Evolutionary conservation across 1,139 yeast genomes (phyloP).

Genomic region (Geotrichum citri-aurantii): DNA sequence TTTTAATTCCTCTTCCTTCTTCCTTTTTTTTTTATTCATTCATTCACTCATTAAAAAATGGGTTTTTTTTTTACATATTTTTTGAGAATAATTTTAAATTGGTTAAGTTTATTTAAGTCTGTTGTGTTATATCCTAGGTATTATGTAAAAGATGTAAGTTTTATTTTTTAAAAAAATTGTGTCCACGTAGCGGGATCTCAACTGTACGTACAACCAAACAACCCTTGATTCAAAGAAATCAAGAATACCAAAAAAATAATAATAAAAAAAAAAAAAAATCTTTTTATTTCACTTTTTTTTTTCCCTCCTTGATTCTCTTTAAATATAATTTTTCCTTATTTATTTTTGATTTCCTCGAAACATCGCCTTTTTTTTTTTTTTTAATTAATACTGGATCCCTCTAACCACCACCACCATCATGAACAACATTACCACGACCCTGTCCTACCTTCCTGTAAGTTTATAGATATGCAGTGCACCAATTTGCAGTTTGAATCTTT

Average conservation of each 20-base stretch:
- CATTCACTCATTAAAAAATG: background rate
- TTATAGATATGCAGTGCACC: background rate
- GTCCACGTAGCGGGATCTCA: background rate
- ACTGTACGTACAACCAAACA: background rate
- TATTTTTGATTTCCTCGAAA: background rate
- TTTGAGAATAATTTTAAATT: background rate
- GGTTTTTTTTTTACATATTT: background rate
- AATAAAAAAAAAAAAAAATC: too few relatives aligned
- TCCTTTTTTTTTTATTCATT: background rate
- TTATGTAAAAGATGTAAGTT: background rate
- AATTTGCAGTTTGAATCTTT: background rate
- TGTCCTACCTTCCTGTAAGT: conserved; percentile 16
- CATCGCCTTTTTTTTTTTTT: too few relatives aligned
- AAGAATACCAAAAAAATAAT: too few relatives aligned
- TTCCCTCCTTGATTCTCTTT: background rate
- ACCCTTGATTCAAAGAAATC: background rate
- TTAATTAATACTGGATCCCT: too few relatives aligned
- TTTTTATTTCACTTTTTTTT: too few relatives aligned
- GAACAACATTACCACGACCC: conserved; percentile 13
- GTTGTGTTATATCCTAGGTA: background rate
- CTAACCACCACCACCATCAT: background rate
- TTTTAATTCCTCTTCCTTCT: background rate
- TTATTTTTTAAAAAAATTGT: background rate
- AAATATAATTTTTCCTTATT: background rate
- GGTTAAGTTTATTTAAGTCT: background rate